Conservation (phyloP, 2,329 filamentous ascomycete genomes). For the Monilinia fructigena region DNA sequence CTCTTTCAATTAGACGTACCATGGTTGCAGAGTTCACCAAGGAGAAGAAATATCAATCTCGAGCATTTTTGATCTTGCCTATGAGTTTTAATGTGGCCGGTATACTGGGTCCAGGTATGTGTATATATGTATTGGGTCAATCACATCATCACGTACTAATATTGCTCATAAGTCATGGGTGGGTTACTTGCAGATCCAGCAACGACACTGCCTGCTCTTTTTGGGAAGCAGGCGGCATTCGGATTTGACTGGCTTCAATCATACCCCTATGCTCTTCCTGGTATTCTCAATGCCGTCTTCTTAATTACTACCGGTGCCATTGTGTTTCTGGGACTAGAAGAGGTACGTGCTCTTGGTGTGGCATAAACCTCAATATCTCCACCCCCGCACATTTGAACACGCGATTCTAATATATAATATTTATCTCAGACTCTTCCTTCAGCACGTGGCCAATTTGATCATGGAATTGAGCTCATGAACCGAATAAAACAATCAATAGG, state of each 20-base stretch:
- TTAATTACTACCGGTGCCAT: slow-evolving; percentile 36
- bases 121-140: slow-evolving; percentile 7
- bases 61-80: slow-evolving; percentile 45
- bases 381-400: background rate
- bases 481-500: slow-evolving; percentile 18
- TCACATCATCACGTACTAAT: slow-evolving; percentile 16
- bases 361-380: background rate
- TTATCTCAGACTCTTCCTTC: slow-evolving; percentile 20
- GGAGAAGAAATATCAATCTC: slow-evolving; percentile 59
- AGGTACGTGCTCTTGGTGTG: slow-evolving; percentile 28
- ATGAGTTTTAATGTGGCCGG: slow-evolving; percentile 66
- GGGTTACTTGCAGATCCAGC: slow-evolving; percentile 47
- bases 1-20: slow-evolving; percentile 52
- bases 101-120: slow-evolving; percentile 55
- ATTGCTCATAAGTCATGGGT: slow-evolving; percentile 37
- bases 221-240: slow-evolving; percentile 42
- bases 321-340: slow-evolving; percentile 40
- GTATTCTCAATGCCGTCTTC: slow-evolving; percentile 41
- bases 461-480: slow-evolving; percentile 20
- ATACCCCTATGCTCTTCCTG: slow-evolving; percentile 47
- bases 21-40: slow-evolving; percentile 69
- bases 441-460: slow-evolving; percentile 14
- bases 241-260: slow-evolving; percentile 40
- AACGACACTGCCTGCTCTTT: slow-evolving; percentile 38
- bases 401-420: slow-evolving; percentile 6